These are phyloP conservation scores for Saturnispora dispora DNA, from an alignment of 805 yeast species.

Conservation along the genomic window DNA sequence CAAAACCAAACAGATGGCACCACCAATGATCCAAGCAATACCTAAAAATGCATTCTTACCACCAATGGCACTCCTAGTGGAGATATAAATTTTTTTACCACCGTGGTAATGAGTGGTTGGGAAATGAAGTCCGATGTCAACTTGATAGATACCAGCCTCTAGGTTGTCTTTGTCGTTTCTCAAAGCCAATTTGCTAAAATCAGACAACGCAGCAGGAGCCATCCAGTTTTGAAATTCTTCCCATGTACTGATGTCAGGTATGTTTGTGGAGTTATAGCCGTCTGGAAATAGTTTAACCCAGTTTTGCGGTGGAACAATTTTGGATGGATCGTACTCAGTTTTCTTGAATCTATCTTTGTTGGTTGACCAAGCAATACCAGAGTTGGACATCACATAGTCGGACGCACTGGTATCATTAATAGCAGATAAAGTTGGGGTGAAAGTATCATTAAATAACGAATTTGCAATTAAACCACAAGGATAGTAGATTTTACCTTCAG, in stretches of 20 bases:
- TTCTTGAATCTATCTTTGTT: slow-evolving; percentile 56
- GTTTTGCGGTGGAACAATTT: slow-evolving; percentile 77
- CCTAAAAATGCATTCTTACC: slow-evolving; percentile 72
- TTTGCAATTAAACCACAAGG: slow-evolving; percentile 86
- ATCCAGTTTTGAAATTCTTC: slow-evolving; percentile 77
- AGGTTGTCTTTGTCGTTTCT: slow-evolving; percentile 52
- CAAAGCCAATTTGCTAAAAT: slow-evolving; percentile 55
- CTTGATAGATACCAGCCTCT: slow-evolving; percentile 51
- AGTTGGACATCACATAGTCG: slow-evolving; percentile 37
- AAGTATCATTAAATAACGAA: slow-evolving; percentile 71
- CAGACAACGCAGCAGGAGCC: slow-evolving; percentile 70
- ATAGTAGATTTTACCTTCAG: slow-evolving; percentile 46
- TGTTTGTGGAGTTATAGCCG: slow-evolving; percentile 60
- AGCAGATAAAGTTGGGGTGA: slow-evolving; percentile 35
- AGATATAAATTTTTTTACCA: slow-evolving; percentile 53
- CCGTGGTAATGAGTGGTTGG: slow-evolving; percentile 67
- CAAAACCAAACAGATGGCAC: slow-evolving; percentile 55
- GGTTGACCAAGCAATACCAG: slow-evolving; percentile 64
- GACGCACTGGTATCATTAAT: slow-evolving; percentile 32
- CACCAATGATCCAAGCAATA: slow-evolving; percentile 64
- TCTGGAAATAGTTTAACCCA: slow-evolving; percentile 64
- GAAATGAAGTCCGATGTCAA: slow-evolving; percentile 65
- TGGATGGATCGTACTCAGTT: slow-evolving; percentile 48
- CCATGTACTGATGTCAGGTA: slow-evolving; percentile 64
- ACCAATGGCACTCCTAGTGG: slow-evolving; percentile 67